phyloP scores from a whole-genome alignment of 495 filamentous ascomycete species.

The Rhypophila decipiens region DNA sequence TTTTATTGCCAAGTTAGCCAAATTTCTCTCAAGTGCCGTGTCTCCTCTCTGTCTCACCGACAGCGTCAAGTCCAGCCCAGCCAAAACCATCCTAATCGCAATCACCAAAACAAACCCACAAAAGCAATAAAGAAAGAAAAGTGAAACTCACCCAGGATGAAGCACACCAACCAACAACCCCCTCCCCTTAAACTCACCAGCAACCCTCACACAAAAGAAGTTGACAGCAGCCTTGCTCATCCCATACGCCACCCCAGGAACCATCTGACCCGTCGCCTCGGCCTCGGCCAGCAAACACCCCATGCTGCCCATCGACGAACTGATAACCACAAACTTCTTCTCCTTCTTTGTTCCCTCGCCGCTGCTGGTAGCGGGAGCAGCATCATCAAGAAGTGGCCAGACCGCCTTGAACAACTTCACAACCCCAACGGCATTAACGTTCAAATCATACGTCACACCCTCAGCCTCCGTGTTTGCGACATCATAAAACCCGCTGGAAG shows the following conservation, averaged over 20 bases:
- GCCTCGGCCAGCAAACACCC: constrained; percentile 13
- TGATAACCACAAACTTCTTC: constrained; percentile 28
- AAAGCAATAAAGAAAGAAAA: not conserved
- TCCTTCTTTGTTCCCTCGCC: not conserved
- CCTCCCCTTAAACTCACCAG: constrained; percentile 11
- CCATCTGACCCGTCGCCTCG: too few species aligned
- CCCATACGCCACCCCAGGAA: constrained; percentile 20
- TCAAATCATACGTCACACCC: constrained; percentile 17
- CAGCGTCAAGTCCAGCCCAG: too few species aligned
- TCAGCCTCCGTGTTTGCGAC: constrained; percentile 8
- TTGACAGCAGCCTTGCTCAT: constrained; percentile 26
- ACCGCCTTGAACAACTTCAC: constrained; percentile 23
- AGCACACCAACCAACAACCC: constrained; percentile 21
- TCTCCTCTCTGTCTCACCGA: not conserved
- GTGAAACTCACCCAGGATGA: constrained; percentile 28
- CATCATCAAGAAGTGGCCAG: constrained; percentile 18
- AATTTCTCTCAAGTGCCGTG: not conserved
- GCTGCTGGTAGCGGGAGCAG: not conserved
- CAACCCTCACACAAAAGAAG: constrained; percentile 18
- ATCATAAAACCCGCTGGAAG: constrained; percentile 15
- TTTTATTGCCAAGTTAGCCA: not conserved
- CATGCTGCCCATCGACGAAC: constrained; percentile 28
- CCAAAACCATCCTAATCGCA: not conserved
- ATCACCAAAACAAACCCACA: not conserved
- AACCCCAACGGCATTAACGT: constrained; percentile 25